These are phyloP conservation scores for Penicillium cataractarum DNA, from an alignment of 495 filamentous ascomycete genomes.

Conservation along the genomic window DNA sequence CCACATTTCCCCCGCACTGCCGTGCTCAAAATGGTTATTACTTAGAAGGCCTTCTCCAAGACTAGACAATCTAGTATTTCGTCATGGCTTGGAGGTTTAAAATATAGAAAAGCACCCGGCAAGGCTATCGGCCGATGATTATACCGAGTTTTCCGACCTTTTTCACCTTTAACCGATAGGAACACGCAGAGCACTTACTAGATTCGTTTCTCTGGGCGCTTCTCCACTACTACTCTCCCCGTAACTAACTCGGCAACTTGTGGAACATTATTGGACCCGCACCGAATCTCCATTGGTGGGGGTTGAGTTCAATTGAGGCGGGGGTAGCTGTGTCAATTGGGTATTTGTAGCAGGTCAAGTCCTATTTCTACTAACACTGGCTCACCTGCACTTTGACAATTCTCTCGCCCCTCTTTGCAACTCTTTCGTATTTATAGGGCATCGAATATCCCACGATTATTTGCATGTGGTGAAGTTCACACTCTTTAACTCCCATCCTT, in stretches of 20 bases:
- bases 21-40: no score
- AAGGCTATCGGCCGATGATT: not conserved
- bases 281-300: not conserved
- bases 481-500: not conserved
- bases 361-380: not conserved
- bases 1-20: not conserved
- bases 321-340: not conserved
- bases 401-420: not conserved
- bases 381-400: not conserved
- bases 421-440: not conserved
- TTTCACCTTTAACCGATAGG: no score
- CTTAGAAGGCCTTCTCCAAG: no score
- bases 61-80: not conserved
- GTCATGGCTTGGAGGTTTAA: not conserved
- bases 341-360: not conserved
- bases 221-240: not conserved
- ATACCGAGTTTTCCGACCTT: not conserved
- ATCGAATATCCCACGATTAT: not conserved
- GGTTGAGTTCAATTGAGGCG: not conserved
- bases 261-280: not conserved
- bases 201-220: not conserved
- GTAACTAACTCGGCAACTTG: not conserved
- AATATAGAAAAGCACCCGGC: not conserved
- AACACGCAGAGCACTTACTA: no score
- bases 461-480: no score